Percentiles rank a stretch among this genome's conserved stretches.
Evolutionary conservation across 1,284 basidiomycete species (phyloP).

Genomic region (Cutaneotrichosporon mucoides): DNA sequence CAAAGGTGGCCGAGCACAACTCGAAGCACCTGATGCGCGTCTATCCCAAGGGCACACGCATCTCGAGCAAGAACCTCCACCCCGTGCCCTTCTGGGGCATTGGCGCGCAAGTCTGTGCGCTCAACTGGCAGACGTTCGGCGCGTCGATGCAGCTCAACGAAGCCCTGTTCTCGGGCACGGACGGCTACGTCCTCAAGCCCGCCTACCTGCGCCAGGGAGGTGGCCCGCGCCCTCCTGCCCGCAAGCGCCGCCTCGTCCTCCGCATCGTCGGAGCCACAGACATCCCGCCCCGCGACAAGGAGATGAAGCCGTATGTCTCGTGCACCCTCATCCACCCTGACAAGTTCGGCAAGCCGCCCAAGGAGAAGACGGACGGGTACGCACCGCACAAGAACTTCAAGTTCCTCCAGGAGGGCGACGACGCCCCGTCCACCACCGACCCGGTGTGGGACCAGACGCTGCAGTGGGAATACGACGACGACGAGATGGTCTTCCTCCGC

Average conservation of each 20-base stretch:
- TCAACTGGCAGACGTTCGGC: conserved; percentile 98
- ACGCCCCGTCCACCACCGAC: conserved; percentile 14
- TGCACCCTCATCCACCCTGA: conserved; percentile 17
- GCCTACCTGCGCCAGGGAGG: conserved; percentile 23
- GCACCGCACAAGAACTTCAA: neutral
- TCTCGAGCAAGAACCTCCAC: conserved; percentile 82
- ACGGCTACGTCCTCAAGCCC: conserved; percentile 90
- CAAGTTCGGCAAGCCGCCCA: conserved; percentile 16
- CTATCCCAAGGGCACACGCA: conserved; percentile 79
- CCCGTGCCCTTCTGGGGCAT: conserved; percentile 87
- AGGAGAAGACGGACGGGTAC: conserved; percentile 19
- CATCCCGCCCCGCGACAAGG: conserved; percentile 1
- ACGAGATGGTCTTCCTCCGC: conserved; percentile 19
- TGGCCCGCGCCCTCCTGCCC: neutral
- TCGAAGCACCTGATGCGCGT: conserved; percentile 78
- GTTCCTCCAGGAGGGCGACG: conserved; percentile 1
- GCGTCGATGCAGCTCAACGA: conserved; percentile 65
- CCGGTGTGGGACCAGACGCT: conserved; percentile 78
- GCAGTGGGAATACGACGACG: conserved; percentile 61
- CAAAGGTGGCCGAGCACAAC: conserved; percentile 65
- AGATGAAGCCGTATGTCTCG: conserved; percentile 17
- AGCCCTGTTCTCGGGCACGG: conserved; percentile 83
- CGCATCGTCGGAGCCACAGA: conserved; percentile 16
- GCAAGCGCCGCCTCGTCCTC: conserved; percentile 7
- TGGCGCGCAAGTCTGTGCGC: conserved; percentile 85